Percentiles rank a stretch among this genome's conserved stretches.
Evolutionary conservation across 441 rosid genomes (phyloP).

Genomic region (Arabidopsis lyrata): DNA sequence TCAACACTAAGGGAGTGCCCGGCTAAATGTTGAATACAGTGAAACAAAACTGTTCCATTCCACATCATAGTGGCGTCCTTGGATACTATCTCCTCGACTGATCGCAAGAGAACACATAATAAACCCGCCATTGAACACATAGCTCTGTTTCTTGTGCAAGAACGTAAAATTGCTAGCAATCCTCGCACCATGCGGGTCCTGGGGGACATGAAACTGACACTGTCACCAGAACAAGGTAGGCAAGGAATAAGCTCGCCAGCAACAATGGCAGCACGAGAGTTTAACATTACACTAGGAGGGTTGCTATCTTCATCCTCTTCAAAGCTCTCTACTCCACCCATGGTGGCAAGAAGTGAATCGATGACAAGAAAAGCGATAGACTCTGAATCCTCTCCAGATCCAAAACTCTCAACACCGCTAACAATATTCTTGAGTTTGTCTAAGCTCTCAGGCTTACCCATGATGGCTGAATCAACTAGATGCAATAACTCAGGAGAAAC

Average conservation of each 20-base stretch:
- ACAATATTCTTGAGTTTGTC: slow-evolving; percentile 88
- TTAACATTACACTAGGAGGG: slow-evolving; percentile 99
- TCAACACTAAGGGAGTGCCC: slow-evolving; percentile 92
- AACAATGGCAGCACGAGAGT: slow-evolving; percentile 96
- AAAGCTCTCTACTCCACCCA: slow-evolving; percentile 99
- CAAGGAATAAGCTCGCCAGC: slow-evolving; percentile 93
- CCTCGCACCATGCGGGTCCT: slow-evolving; percentile 96
- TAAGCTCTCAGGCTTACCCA: slow-evolving; percentile 97
- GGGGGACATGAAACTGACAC: slow-evolving; percentile 77
- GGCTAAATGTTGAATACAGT: slow-evolving; percentile 85
- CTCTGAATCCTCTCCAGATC: slow-evolving; percentile 76
- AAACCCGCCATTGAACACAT: slow-evolving; percentile 97
- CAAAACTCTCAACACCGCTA: slow-evolving; percentile 81
- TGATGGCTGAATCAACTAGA: slow-evolving; percentile 97
- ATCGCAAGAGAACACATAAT: slow-evolving; percentile 81
- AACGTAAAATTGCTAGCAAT: slow-evolving; percentile 87
- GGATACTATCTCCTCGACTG: slow-evolving; percentile 82
- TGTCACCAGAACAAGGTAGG: slow-evolving; percentile 84
- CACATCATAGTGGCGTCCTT: slow-evolving; percentile 71
- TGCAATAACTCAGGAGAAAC: slow-evolving; percentile 98
- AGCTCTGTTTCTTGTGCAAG: slow-evolving; percentile 97
- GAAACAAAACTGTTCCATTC: slow-evolving; percentile 82
- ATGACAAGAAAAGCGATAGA: slow-evolving; percentile 80
- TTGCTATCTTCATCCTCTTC: slow-evolving; percentile 94
- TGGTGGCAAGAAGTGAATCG: slow-evolving; percentile 96